phyloP scores from a whole-genome alignment of 148 eudicot genomes.

The Simmondsia chinensis region DNA sequence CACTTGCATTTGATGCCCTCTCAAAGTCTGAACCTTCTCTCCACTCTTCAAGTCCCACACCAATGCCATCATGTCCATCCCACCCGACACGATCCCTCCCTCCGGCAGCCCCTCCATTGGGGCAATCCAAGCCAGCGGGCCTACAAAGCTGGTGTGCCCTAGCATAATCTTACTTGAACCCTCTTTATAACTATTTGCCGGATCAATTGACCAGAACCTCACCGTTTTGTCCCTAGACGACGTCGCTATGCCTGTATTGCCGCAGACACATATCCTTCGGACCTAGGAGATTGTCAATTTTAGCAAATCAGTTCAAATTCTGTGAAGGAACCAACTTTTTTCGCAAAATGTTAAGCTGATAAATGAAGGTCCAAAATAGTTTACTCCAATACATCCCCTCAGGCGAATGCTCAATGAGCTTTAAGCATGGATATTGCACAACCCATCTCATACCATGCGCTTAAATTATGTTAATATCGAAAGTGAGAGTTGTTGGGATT shows the following conservation, averaged over 20 bases:
- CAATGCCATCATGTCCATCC: constrained; percentile 74
- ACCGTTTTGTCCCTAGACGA: constrained; percentile 85
- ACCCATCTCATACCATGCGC: too few species aligned
- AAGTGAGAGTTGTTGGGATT: too few species aligned
- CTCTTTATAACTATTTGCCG: constrained; percentile 28
- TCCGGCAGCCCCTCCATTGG: constrained; percentile 67
- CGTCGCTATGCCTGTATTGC: constrained; percentile 72
- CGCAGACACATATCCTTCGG: constrained; percentile 81
- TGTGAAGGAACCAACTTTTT: too few species aligned
- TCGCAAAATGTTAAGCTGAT: too few species aligned
- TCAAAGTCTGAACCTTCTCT: constrained; percentile 46
- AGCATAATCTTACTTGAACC: constrained; percentile 43
- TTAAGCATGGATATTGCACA: too few species aligned
- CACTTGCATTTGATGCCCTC: constrained; percentile 79
- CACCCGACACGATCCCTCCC: constrained; percentile 85
- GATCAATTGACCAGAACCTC: constrained; percentile 67
- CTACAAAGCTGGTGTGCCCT: constrained; percentile 93
- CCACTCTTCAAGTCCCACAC: constrained; percentile 81
- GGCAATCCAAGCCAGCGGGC: constrained; percentile 90
- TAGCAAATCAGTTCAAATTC: too few species aligned
- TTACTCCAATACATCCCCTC: too few species aligned
- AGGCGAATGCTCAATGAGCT: too few species aligned
- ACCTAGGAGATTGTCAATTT: constrained; percentile 28
- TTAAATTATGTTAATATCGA: too few species aligned
- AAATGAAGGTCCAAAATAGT: too few species aligned